phyloP scores from a whole-genome alignment of 1,284 basidiomycete genomes.

The Marasmius tenuissimus region DNA sequence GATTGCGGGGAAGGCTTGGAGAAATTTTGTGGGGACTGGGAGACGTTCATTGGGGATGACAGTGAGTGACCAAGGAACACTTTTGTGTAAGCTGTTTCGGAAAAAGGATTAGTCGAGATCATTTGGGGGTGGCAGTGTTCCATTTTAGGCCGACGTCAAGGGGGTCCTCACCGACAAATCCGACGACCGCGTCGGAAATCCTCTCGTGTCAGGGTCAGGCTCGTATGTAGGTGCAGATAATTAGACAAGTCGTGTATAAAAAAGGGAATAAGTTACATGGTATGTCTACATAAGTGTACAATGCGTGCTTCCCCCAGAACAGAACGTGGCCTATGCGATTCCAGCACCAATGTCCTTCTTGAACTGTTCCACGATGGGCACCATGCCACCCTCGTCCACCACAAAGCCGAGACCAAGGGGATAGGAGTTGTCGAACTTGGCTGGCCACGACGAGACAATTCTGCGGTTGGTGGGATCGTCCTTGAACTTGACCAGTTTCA shows the following conservation, averaged over 20 bases:
- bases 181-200: too few species aligned
- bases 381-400: conserved; percentile 47
- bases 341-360: conserved; percentile 31
- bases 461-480: conserved; percentile 41
- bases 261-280: not conserved
- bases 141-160: not conserved
- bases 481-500: conserved; percentile 40
- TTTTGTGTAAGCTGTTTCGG: not conserved
- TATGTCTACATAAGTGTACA: not conserved
- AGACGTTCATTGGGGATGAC: not conserved
- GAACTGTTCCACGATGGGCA: conserved; percentile 40
- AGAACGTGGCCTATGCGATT: conserved; percentile 4
- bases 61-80: not conserved
- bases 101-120: not conserved
- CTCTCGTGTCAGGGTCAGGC: too few species aligned
- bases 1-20: conserved; percentile 1
- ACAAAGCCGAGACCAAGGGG: conserved; percentile 42
- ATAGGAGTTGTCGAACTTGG: conserved; percentile 44
- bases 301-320: not conserved
- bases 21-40: not conserved
- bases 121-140: not conserved
- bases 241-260: not conserved
- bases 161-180: not conserved
- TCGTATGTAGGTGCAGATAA: too few species aligned
- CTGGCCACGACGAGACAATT: conserved; percentile 49